Percentiles rank a stretch among this genome's conserved stretches.
These are phyloP conservation scores for Pleodorina starrii DNA, from an alignment of 139 green algal genomes.

Conservation along the genomic window DNA sequence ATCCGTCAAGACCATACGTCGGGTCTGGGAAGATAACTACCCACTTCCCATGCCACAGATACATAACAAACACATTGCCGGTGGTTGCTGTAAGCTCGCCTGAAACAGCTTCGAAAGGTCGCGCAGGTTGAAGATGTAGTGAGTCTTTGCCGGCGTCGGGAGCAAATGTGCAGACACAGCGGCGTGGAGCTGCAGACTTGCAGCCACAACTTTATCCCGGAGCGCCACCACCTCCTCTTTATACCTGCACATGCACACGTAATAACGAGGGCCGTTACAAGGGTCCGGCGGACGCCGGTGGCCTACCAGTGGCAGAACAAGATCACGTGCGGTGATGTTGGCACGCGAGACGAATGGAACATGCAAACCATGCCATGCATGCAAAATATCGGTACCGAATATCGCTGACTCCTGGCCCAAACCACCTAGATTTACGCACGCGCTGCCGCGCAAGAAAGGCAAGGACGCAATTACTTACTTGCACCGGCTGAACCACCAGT, in stretches of 20 bases:
- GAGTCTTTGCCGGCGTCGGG: slow-evolving; percentile 79
- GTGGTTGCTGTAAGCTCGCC: no score
- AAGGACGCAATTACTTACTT: no score
- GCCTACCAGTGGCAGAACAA: not conserved
- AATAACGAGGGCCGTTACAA: no score
- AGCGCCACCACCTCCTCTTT: slow-evolving; percentile 48
- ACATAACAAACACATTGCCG: not conserved
- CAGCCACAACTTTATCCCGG: slow-evolving; percentile 61
- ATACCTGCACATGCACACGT: slow-evolving; percentile 23
- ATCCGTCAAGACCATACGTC: no score
- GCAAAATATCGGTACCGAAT: no score
- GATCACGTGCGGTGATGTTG: no score
- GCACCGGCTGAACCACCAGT: slow-evolving; percentile 71
- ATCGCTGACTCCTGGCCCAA: no score
- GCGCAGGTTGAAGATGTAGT: slow-evolving; percentile 89
- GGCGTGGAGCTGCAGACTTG: slow-evolving; percentile 73
- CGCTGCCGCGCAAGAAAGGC: no score
- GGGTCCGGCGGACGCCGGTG: not conserved
- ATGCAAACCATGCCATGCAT: not conserved
- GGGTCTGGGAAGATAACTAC: no score
- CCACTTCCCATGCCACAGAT: no score
- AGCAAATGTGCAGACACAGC: slow-evolving; percentile 66
- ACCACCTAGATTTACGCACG: no score
- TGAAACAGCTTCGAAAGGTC: slow-evolving; percentile 83
- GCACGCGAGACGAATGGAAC: no score